Conservation (phyloP, 164 flowering plant species). For the Magnolia kwangsiensis region DNA sequence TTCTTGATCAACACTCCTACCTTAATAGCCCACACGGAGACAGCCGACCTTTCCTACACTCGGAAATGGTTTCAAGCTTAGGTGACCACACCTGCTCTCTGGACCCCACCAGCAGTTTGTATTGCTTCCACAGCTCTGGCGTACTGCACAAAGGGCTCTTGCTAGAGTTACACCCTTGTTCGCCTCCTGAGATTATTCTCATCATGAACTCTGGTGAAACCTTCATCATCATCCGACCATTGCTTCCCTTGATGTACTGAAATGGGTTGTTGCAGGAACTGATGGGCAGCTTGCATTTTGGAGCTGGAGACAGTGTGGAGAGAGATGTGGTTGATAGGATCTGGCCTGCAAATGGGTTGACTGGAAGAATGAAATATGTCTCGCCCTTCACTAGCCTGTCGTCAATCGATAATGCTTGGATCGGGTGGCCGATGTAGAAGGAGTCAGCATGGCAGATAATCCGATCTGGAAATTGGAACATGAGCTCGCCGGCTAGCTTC, state of each 20-base stretch:
- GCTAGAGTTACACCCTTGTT: background rate
- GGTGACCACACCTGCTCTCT: slow-evolving; percentile 83
- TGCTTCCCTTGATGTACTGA: slow-evolving; percentile 48
- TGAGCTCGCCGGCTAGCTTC: slow-evolving; percentile 70
- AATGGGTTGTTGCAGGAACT: slow-evolving; percentile 36
- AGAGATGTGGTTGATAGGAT: slow-evolving; percentile 47
- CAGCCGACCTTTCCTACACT: slow-evolving; percentile 37
- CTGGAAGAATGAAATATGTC: slow-evolving; percentile 79
- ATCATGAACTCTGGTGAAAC: slow-evolving; percentile 67
- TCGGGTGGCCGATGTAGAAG: slow-evolving; percentile 74
- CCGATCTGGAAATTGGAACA: slow-evolving; percentile 73
- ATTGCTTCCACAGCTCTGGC: slow-evolving; percentile 86
- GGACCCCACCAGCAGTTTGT: slow-evolving; percentile 61
- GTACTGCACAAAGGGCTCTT: slow-evolving; percentile 61
- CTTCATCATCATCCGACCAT: slow-evolving; percentile 64
- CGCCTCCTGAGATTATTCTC: slow-evolving; percentile 26
- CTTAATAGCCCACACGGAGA: slow-evolving; percentile 66
- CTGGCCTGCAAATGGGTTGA: slow-evolving; percentile 46
- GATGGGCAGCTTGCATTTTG: slow-evolving; percentile 24
- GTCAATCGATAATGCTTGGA: slow-evolving; percentile 55
- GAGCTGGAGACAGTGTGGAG: slow-evolving; percentile 32
- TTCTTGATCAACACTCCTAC: slow-evolving; percentile 38
- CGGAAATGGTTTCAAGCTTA: slow-evolving; percentile 75
- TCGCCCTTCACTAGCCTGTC: slow-evolving; percentile 47
- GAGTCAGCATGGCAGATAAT: slow-evolving; percentile 80